Evolutionary conservation across 108 stramenopile genomes (phyloP), one percentile per base, ranked within the genome.

Genomic region (Cyclotella atomus): DNA sequence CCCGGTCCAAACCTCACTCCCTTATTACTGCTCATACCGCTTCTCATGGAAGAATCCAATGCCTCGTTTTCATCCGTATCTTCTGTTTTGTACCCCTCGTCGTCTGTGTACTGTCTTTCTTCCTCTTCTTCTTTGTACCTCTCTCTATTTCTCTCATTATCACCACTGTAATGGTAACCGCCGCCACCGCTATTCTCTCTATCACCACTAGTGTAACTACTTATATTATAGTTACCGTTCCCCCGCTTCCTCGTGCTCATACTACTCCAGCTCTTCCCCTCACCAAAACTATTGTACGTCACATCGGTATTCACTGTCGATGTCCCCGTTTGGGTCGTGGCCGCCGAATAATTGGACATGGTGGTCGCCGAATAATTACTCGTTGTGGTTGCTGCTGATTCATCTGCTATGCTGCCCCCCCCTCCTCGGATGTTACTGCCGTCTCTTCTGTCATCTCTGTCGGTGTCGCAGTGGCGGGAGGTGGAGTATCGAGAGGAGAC

Each of bases 31-130:
- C 28, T 52, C 52, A 52, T n/a, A 0, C 49, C 30, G 17, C 47
- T 66, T n/a, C 65, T 50, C 15, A 7, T 34, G 2, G 33, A 34
- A 0, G 3, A 34, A 24, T 50, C 47, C 33, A 50, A 45, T 20
- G 9, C 47, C 9, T 4, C 49, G 30, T 50, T 17, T n/a, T 17
- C 49, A 16, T 49, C 54, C 2, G 21, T 19, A 21, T 68, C 67
- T 32, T 70, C 68, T 1, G 53, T 56, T 2, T 23, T 36, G 54
- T 59, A 70, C 27, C 68, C 53, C 0, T 56, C 68, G 25, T 66
- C 65, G 65, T 66, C 65, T 15, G 47, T 34, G 25, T 16, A 38
- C 12, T 20, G 16, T 23, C 34, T 33, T 14, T 66, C 65, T 15
- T 52, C 30, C 3, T 30, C 65, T 17, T 32, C 47, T 29, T 15